Percentiles rank a stretch among this genome's conserved stretches.
These are phyloP conservation scores for Cryptococcus hybrid DNA, from an alignment of 1,284 basidiomycete genomes.

Conservation along the genomic window DNA sequence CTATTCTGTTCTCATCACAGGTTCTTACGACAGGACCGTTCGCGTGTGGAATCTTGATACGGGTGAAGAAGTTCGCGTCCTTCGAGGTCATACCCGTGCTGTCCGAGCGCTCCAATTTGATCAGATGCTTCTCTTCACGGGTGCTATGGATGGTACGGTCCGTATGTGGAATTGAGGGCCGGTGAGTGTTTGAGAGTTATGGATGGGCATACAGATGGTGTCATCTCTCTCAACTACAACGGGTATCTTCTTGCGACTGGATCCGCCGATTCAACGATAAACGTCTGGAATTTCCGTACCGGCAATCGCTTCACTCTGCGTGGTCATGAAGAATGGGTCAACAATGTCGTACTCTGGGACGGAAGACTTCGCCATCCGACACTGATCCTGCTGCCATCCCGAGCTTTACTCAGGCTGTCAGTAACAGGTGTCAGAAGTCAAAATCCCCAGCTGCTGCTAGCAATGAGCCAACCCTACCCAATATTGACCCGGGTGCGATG, in stretches of 20 bases:
- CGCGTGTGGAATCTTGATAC: conserved; percentile 97
- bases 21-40: conserved; percentile 93
- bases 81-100: conserved; percentile 87
- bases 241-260: conserved; percentile 88
- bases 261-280: conserved; percentile 84
- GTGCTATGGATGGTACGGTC: conserved; percentile 93
- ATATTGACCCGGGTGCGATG: conserved; percentile 80
- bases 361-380: conserved; percentile 53
- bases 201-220: conserved; percentile 87
- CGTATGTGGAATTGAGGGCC: conserved; percentile 94
- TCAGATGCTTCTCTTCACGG: conserved; percentile 92
- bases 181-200: conserved; percentile 75
- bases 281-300: conserved; percentile 88
- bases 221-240: conserved; percentile 91
- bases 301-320: conserved; percentile 89
- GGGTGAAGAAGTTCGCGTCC: conserved; percentile 74
- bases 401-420: conserved; percentile 34
- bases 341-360: conserved; percentile 92
- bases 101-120: conserved; percentile 95
- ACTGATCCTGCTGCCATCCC: conserved; percentile 49
- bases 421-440: conserved; percentile 9
- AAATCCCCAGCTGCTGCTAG: conserved; percentile 10
- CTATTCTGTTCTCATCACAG: conserved; percentile 94
- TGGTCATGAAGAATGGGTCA: conserved; percentile 97
- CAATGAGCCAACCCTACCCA: conserved; percentile 21